Percentiles rank a stretch among this genome's conserved stretches.
phyloP scores from a whole-genome alignment of 2,329 filamentous ascomycete genomes.

The Biscogniauxia marginata region DNA sequence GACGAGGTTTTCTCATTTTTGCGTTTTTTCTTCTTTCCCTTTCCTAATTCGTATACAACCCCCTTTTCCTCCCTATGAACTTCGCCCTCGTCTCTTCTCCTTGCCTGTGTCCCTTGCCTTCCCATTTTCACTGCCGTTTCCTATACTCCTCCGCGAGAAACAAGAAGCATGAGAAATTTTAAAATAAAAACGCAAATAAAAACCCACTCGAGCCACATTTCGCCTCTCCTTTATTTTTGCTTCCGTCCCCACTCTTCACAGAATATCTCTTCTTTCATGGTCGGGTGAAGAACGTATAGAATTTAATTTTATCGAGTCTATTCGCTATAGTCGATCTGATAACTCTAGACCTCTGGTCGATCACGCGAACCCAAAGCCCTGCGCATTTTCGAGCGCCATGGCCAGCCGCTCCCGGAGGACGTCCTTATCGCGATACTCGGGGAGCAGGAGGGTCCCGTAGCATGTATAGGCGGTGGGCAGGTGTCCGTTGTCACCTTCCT shows the following conservation, averaged over 20 bases:
- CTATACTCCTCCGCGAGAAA: no score
- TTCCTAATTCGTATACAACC: not conserved
- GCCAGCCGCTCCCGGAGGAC: constrained; percentile 71
- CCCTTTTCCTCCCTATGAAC: not conserved
- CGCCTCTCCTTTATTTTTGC: no score
- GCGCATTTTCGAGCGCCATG: constrained; percentile 85
- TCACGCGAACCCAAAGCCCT: constrained; percentile 83
- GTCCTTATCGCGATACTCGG: constrained; percentile 72
- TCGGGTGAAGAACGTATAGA: no score
- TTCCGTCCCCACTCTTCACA: no score
- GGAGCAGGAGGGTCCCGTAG: constrained; percentile 83
- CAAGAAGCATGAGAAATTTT: no score
- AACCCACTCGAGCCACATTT: no score
- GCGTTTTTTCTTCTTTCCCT: not conserved
- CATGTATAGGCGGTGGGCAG: constrained; percentile 90
- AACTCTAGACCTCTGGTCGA: no score
- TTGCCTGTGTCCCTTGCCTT: not conserved
- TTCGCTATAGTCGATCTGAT: no score
- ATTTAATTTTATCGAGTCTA: no score
- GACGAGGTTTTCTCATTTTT: not conserved
- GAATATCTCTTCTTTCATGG: no score
- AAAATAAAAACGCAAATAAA: no score
- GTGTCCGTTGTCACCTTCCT: constrained; percentile 50
- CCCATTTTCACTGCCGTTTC: not conserved
- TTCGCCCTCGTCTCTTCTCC: not conserved